A percentile compares a stretch with the other conserved stretches of the same genome.
Conservation (phyloP, 2,329 filamentous ascomycete species). For the Ophiostoma triangulosporum region DNA sequence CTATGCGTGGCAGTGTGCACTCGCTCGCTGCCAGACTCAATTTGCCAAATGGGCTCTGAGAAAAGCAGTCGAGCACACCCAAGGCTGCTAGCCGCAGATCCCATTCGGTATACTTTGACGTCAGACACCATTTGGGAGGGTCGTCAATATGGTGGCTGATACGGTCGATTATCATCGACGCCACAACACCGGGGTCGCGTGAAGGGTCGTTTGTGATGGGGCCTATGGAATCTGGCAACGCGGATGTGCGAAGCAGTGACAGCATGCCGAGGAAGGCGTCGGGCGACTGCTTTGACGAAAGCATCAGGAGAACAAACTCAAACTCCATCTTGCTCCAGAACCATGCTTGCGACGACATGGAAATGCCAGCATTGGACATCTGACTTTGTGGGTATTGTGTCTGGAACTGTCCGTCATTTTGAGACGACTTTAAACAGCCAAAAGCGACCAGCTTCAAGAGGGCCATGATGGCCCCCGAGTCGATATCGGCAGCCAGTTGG, state of each 20-base stretch:
- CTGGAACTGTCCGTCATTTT: neutral
- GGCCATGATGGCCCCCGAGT: conserved; percentile 49
- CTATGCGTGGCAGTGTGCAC: conserved; percentile 58
- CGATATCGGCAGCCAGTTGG: conserved; percentile 40
- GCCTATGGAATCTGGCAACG: conserved; percentile 50
- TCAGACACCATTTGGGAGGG: conserved; percentile 28
- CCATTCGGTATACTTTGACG: conserved; percentile 25
- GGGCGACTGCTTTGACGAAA: conserved; percentile 52
- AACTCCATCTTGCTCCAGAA: conserved; percentile 59
- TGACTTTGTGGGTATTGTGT: conserved; percentile 1
- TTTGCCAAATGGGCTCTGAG: conserved; percentile 47
- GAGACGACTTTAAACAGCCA: conserved; percentile 30
- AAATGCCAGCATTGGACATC: conserved; percentile 15
- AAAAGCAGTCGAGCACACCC: conserved; percentile 45
- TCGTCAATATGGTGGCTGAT: conserved; percentile 51
- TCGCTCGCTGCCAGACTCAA: conserved; percentile 54
- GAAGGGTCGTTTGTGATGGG: conserved; percentile 37
- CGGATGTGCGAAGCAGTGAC: conserved; percentile 52
- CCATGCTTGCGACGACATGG: conserved; percentile 21
- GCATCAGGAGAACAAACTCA: conserved; percentile 52
- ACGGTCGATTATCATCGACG: conserved; percentile 41
- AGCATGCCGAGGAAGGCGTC: conserved; percentile 51
- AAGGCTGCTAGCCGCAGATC: conserved; percentile 33
- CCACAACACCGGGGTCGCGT: conserved; percentile 29
- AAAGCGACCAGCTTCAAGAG: conserved; percentile 51